Percentiles rank a stretch among this genome's conserved stretches.
phyloP scores from a whole-genome alignment of 2,329 filamentous ascomycete genomes.

The Penicillium sp. region DNA sequence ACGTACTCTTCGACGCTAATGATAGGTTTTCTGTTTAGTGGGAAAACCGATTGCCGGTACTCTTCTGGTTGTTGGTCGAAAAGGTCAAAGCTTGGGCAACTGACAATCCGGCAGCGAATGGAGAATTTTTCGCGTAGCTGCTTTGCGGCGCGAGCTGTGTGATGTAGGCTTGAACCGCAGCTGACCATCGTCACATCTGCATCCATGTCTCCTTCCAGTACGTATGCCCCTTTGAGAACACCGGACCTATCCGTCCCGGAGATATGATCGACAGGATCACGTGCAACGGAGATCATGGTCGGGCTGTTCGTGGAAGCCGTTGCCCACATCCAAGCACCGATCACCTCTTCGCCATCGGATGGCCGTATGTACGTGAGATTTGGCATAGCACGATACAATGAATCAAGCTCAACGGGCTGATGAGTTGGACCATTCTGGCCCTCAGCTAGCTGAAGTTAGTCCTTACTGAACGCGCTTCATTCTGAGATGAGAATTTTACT shows the following conservation, averaged over 20 bases:
- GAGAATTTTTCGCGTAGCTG: conserved; percentile 71
- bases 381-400: conserved; percentile 64
- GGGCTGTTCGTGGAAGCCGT: conserved; percentile 46
- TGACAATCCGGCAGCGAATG: conserved; percentile 83
- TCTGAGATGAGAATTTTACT: too few species aligned
- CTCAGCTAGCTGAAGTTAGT: conserved; percentile 52
- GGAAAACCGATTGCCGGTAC: conserved; percentile 83
- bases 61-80: conserved; percentile 88
- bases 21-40: conserved; percentile 78
- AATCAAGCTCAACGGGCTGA: conserved; percentile 61
- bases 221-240: conserved; percentile 81
- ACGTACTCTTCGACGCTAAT: conserved; percentile 75
- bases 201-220: conserved; percentile 71
- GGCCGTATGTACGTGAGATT: conserved; percentile 64
- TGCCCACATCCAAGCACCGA: conserved; percentile 59
- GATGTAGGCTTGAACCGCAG: conserved; percentile 86
- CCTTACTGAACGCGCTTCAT: too few species aligned
- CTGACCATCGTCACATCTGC: conserved; percentile 83
- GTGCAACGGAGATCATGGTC: conserved; percentile 55
- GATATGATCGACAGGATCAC: conserved; percentile 50
- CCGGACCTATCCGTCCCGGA: conserved; percentile 44
- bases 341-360: conserved; percentile 60
- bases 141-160: conserved; percentile 84
- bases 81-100: conserved; percentile 86
- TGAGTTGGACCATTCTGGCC: conserved; percentile 66